Percentiles rank a stretch among this genome's conserved stretches.
phyloP scores from a whole-genome alignment of 495 filamentous ascomycete species.

The Podospora comata region DNA sequence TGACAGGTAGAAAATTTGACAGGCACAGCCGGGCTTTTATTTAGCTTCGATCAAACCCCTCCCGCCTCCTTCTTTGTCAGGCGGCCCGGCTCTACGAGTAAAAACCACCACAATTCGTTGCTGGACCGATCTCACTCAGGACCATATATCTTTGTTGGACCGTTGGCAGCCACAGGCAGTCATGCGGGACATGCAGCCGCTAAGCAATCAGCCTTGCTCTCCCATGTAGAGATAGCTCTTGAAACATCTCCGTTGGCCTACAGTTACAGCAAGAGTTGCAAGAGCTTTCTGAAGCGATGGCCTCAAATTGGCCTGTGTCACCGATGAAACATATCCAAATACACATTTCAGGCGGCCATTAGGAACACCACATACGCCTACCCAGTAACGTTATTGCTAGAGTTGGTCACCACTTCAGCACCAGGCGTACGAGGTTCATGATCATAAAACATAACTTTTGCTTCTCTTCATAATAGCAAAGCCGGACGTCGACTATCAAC shows the following conservation, averaged over 20 bases:
- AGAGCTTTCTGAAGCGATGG: neutral
- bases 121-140: neutral
- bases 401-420: neutral
- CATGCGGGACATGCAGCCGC: neutral
- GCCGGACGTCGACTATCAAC: neutral
- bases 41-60: neutral
- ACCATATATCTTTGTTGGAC: neutral
- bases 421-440: neutral
- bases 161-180: neutral
- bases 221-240: neutral
- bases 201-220: neutral
- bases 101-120: neutral
- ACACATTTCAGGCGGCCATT: too few relatives aligned
- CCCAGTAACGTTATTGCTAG: neutral
- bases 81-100: neutral
- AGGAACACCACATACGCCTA: too few relatives aligned
- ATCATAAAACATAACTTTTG: neutral
- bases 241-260: neutral
- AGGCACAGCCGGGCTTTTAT: neutral
- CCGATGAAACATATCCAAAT: too few relatives aligned
- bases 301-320: neutral
- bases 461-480: neutral
- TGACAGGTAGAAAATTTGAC: neutral
- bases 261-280: neutral
- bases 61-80: neutral